These are phyloP conservation scores for Epichloe hybrida DNA, from an alignment of 2,329 filamentous ascomycete genomes.

Conservation along the genomic window DNA sequence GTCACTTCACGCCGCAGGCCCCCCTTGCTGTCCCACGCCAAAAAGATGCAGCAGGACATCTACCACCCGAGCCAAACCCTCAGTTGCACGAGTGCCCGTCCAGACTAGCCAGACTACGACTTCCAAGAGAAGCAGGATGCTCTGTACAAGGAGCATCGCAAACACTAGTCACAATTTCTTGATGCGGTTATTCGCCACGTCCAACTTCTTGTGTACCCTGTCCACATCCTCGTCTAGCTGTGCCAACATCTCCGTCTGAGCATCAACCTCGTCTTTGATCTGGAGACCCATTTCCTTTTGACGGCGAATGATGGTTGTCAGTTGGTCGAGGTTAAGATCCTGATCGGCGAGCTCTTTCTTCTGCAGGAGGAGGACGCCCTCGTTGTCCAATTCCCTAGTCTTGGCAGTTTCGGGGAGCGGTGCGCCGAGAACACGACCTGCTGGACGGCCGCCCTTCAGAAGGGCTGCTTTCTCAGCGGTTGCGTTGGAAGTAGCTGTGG, in stretches of 20 bases:
- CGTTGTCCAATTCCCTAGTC: conserved; percentile 65
- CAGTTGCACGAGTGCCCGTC: conserved; percentile 11
- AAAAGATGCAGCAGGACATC: conserved; percentile 15
- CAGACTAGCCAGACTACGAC: conserved; percentile 20
- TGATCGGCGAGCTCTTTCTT: conserved; percentile 61
- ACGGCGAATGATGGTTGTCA: conserved; percentile 54
- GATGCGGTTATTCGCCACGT: conserved; percentile 59
- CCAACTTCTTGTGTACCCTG: conserved; percentile 53
- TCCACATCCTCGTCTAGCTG: conserved; percentile 53
- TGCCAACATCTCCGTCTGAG: conserved; percentile 58
- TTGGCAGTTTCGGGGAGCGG: conserved; percentile 62
- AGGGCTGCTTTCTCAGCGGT: conserved; percentile 37
- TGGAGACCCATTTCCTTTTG: conserved; percentile 67
- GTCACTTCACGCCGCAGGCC: background rate
- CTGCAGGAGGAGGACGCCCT: conserved; percentile 60
- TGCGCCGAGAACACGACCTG: conserved; percentile 57
- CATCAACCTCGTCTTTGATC: conserved; percentile 60
- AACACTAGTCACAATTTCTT: conserved; percentile 44
- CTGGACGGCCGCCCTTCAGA: conserved; percentile 23
- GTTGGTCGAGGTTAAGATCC: conserved; percentile 55
- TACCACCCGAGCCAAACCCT: conserved; percentile 16
- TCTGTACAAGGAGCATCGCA: conserved; percentile 12
- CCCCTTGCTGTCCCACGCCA: conserved; percentile 7
- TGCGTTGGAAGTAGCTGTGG: conserved; percentile 9
- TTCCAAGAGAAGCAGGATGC: conserved; percentile 16